These are phyloP conservation scores for Lithospermum erythrorhizon DNA, from an alignment of 257 asterid genomes.

Conservation along the genomic window DNA sequence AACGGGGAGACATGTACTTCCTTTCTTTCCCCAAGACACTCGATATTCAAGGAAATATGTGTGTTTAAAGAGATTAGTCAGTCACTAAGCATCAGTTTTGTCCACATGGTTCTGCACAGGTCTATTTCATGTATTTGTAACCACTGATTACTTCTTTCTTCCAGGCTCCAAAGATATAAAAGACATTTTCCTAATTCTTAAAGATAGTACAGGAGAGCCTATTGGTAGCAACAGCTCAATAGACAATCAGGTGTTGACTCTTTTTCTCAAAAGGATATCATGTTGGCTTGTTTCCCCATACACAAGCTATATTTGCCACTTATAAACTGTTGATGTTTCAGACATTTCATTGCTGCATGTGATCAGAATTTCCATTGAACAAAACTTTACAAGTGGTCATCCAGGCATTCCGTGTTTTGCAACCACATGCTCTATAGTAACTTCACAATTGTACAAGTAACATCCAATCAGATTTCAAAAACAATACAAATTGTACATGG, in stretches of 20 bases:
- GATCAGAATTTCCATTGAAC: too few relatives aligned
- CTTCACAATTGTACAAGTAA: too few relatives aligned
- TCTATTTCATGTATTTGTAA: too few relatives aligned
- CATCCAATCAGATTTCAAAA: too few relatives aligned
- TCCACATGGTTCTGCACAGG: too few relatives aligned
- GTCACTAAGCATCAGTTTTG: background rate
- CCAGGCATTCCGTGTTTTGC: too few relatives aligned
- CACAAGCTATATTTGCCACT: background rate
- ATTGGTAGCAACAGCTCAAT: conserved; percentile 34
- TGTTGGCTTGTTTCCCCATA: background rate
- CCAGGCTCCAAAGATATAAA: conserved; percentile 78
- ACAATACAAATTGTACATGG: too few relatives aligned
- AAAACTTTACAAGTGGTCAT: too few relatives aligned
- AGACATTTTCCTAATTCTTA: conserved; percentile 55
- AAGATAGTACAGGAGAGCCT: conserved; percentile 52
- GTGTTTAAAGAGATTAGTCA: background rate
- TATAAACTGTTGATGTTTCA: too few relatives aligned
- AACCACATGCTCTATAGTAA: too few relatives aligned
- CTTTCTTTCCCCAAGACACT: background rate
- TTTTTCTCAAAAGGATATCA: conserved; percentile 5
- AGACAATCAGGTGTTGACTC: conserved; percentile 61
- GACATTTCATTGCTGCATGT: too few relatives aligned
- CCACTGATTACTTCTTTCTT: conserved; percentile 19
- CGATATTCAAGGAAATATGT: background rate
- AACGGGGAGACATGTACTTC: background rate